Base-by-base conservation (phyloP, 768 basidiomycete species). In the Tylopilus plumbeoviolaceoides region DNA sequence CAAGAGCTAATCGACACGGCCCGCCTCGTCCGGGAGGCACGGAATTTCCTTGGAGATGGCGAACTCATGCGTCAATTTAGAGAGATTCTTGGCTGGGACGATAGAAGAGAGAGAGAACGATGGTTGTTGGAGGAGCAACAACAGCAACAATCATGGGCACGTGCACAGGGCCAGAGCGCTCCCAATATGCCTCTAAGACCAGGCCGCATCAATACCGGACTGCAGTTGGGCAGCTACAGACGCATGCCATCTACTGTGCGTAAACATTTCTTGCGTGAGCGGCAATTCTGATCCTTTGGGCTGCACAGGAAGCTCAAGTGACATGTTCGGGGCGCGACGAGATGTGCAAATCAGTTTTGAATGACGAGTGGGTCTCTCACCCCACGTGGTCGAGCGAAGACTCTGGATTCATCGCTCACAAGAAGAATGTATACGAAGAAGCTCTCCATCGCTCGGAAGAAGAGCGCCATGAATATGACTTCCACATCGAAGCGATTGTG, bases 331-430 rank as follows among this genome's bases (percentile, higher is more conserved):
- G 97, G 2, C 88, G 97, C 15, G 97, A 98, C 63, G 90, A 93
- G 20, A 95, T 98, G 87, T 98, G 95, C 70, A 88, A 86, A 63
- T 85, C 89, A 7, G 97, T 99, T 5, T 74, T 99, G 48, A 99
- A 99, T 65, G 97, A 99, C 66, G 91, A 95, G 60, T 99, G 95
- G 95, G 88, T 98, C 30, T 94, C 95, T 5, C 95, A 98, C 66
- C 95, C 97, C 1, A 90, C 91, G 2, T 95, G 92, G 84, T 87
- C 89, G 4, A 90, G 87, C 59, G 97, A 99, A 67, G 95, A 95
- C 59, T 85, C 92, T 1, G 92, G 90, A 1, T 97, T 97, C 63
- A 75, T 89, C 55, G 82, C 91, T 0, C 87, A 93, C 67, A 88
- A 89, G 73, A 97, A 95, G 78, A 99, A 98, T 70, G 79, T 87